Percentiles rank a stretch among this genome's conserved stretches.
Conservation (phyloP, 495 filamentous ascomycete genomes). For the Chaetomium cochliodes region DNA sequence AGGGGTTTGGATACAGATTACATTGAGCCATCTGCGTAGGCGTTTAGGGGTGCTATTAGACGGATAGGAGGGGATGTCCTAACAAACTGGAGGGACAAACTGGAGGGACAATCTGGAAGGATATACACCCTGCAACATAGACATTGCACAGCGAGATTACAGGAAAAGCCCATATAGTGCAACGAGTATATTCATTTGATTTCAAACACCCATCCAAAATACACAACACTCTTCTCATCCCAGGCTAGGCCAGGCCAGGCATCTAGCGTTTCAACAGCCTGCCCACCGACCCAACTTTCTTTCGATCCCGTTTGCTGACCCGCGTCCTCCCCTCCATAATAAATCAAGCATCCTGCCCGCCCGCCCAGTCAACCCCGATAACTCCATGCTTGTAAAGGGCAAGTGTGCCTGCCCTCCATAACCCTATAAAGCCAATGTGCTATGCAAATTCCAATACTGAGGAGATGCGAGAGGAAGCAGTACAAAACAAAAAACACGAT, state of each 20-base stretch:
- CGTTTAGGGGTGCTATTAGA: not conserved
- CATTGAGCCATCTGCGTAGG: not conserved
- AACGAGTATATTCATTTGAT: not conserved
- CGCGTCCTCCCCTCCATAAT: not conserved
- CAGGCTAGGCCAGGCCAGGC: not conserved
- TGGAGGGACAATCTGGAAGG: too few species aligned
- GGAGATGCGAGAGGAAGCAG: constrained; percentile 13
- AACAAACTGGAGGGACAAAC: too few species aligned
- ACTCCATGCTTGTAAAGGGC: constrained; percentile 20
- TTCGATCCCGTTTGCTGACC: not conserved
- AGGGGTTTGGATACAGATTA: not conserved
- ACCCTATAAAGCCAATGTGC: constrained; percentile 24
- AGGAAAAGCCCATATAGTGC: not conserved
- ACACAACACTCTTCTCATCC: not conserved
- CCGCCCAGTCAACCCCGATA: constrained; percentile 12
- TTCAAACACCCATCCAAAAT: not conserved
- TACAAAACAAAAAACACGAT: constrained; percentile 16
- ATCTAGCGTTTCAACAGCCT: not conserved
- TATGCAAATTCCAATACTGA: constrained; percentile 26
- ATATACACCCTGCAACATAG: too few species aligned
- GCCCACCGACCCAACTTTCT: not conserved
- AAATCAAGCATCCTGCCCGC: constrained; percentile 4
- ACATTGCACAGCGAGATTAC: too few species aligned
- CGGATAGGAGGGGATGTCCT: too few species aligned
- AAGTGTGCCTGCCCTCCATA: constrained; percentile 1